Evolutionary conservation across 495 filamentous ascomycete genomes (phyloP).

Genomic region (Daldinia vernicosa): DNA sequence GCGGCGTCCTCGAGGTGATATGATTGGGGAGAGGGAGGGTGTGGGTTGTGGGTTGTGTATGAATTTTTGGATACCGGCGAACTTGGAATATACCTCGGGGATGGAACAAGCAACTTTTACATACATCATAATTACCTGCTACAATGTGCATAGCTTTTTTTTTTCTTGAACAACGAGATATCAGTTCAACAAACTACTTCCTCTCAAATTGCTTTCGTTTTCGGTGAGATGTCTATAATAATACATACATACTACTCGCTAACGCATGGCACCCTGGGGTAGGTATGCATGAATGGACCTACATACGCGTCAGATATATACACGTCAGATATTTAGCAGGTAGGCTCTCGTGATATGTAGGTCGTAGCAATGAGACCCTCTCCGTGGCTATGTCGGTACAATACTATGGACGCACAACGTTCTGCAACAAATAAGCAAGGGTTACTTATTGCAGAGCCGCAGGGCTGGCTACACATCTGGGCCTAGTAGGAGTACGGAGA

Average conservation of each 20-base stretch:
- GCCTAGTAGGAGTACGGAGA: slow-evolving; percentile 6
- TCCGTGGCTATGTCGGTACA: neutral
- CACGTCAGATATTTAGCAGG: neutral
- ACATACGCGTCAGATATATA: too few relatives aligned
- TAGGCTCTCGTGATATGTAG: neutral
- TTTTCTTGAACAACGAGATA: slow-evolving; percentile 18
- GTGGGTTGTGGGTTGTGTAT: slow-evolving; percentile 8
- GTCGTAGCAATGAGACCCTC: neutral
- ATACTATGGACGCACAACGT: neutral
- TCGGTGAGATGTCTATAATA: neutral
- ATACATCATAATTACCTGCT: slow-evolving; percentile 25
- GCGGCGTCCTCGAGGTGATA: slow-evolving; percentile 39
- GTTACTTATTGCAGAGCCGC: slow-evolving; percentile 4
- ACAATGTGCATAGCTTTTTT: slow-evolving; percentile 26
- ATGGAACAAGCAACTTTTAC: slow-evolving; percentile 23
- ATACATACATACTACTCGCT: neutral
- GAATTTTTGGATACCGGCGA: slow-evolving; percentile 29
- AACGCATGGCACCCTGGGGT: neutral
- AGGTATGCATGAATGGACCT: neutral
- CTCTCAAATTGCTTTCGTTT: neutral
- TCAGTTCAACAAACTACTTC: neutral
- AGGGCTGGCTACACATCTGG: neutral
- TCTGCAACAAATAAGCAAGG: neutral
- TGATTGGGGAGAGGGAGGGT: slow-evolving; percentile 16
- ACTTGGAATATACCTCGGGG: slow-evolving; percentile 42